Evolutionary conservation across 345 rosid species (phyloP).

Genomic region (Ricinus communis): DNA sequence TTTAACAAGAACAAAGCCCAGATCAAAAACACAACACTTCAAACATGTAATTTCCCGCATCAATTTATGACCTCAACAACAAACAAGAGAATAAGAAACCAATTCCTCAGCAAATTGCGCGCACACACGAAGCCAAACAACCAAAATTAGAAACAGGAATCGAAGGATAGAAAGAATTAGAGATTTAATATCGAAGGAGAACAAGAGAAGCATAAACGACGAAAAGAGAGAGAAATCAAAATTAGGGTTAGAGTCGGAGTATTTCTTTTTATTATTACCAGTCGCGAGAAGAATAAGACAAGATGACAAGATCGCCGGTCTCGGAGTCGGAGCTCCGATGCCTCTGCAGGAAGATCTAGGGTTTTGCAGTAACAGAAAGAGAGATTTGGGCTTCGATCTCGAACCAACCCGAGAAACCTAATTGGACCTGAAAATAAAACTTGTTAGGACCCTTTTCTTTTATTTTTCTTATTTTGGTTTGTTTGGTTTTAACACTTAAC

Average conservation of each 20-base stretch:
- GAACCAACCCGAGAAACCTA: conserved; percentile 2
- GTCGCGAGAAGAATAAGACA: background rate
- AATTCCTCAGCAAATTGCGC: background rate
- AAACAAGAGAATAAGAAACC: too few relatives aligned
- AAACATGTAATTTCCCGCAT: background rate
- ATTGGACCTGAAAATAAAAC: background rate
- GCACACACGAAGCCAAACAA: background rate
- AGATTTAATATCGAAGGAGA: background rate
- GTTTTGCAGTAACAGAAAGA: conserved; percentile 26
- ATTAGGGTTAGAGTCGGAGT: background rate
- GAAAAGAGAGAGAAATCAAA: background rate
- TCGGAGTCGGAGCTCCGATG: conserved; percentile 21
- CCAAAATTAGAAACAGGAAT: background rate
- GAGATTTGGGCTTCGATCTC: conserved; percentile 47
- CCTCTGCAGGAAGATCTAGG: conserved; percentile 32
- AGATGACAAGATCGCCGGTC: conserved; percentile 13
- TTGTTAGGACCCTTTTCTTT: background rate
- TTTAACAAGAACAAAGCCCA: conserved; percentile 3
- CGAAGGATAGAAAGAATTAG: too few relatives aligned
- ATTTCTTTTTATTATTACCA: too few relatives aligned
- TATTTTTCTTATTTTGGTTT: background rate
- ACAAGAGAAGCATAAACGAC: background rate
- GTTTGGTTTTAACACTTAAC: background rate
- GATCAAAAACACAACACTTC: background rate
- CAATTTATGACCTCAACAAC: background rate